phyloP scores from a whole-genome alignment of 2,329 filamentous ascomycete genomes.

The Dactylella cylindrospora region DNA sequence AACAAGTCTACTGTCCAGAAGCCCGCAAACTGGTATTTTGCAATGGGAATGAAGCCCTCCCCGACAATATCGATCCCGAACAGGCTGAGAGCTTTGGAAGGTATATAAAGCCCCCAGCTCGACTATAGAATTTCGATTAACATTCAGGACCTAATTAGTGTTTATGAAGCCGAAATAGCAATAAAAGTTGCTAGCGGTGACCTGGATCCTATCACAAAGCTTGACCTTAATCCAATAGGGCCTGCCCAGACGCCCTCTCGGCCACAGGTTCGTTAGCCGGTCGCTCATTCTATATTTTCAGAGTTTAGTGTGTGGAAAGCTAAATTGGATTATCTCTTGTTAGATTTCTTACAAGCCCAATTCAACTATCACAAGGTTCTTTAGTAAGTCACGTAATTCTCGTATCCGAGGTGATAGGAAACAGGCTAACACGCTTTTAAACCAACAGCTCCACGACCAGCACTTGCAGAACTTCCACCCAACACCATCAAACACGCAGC shows the following conservation, averaged over 20 bases:
- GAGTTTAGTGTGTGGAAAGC: conserved; percentile 51
- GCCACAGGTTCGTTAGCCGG: too few species aligned
- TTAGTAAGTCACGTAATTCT: not conserved
- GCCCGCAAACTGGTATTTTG: conserved; percentile 72
- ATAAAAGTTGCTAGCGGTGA: conserved; percentile 76
- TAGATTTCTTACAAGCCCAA: conserved; percentile 7
- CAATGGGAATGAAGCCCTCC: conserved; percentile 60
- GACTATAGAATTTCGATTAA: not conserved
- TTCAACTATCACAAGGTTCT: conserved; percentile 30
- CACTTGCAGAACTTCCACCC: conserved; percentile 11
- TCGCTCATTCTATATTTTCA: too few species aligned
- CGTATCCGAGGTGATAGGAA: too few species aligned
- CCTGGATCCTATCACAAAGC: conserved; percentile 84
- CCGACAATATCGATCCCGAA: conserved; percentile 61
- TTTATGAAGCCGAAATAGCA: conserved; percentile 61
- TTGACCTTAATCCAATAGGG: conserved; percentile 5
- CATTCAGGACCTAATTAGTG: not conserved
- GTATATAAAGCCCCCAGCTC: conserved; percentile 60
- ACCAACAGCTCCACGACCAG: conserved; percentile 1
- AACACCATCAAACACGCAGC: not conserved
- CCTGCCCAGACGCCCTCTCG: too few species aligned
- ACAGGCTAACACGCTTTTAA: too few species aligned
- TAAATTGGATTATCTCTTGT: conserved; percentile 52
- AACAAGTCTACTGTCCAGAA: conserved; percentile 86
- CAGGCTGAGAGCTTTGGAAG: conserved; percentile 74